Base-by-base conservation (phyloP, 1,139 yeast species). In the Protomyces arabidopsidicola region DNA sequence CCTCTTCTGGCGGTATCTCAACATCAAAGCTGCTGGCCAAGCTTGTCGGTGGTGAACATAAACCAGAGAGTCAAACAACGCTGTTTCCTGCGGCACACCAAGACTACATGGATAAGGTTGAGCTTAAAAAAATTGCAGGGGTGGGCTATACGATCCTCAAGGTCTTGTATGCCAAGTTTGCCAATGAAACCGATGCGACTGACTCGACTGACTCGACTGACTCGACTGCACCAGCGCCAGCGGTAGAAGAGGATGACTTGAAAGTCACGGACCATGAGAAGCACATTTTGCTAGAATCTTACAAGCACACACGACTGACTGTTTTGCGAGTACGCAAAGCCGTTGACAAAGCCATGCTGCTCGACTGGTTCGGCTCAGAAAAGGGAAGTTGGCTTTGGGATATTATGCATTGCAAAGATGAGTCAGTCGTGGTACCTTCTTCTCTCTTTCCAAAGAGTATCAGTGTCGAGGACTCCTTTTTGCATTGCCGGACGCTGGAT, bases 1-100 rank as follows among this genome's bases (percentile, higher is more conserved):
- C 73, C 20, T 73, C 75, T 63, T 73, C 77, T 0, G 71, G 75
- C 18, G 78, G 78, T 9, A 72, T 75, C 2, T 74, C 73, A 1
- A 59, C 67, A 5, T 71, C 72, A 54, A 73, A 73, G 50, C 69
- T 72, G 6, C 58, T 72, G 31, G 75, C 78, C 20, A 75, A 75
- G 65, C 72, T 75, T 71, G 72, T 70, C 0, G 72, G 76, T 31
- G 67, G 70, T 4, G 34, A 63, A 27, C 70, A 74, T 64, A 75
- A 75, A 62, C 78, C 78, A 0, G 64, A 66, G 10, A 76, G 76
- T 1, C 70, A 75, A 58, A 63, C 64, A 34, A n/a, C 20, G 2
- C 18, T 58, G 12, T n/a, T 50, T 5, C 51, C 56, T 2, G 59
- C 39, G 12, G 55, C 34, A 6, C 56, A 55, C 16, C 55, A 54